Evolutionary conservation across 2,329 filamentous ascomycete genomes (phyloP).

Genomic region (Domatiomyces globalis): DNA sequence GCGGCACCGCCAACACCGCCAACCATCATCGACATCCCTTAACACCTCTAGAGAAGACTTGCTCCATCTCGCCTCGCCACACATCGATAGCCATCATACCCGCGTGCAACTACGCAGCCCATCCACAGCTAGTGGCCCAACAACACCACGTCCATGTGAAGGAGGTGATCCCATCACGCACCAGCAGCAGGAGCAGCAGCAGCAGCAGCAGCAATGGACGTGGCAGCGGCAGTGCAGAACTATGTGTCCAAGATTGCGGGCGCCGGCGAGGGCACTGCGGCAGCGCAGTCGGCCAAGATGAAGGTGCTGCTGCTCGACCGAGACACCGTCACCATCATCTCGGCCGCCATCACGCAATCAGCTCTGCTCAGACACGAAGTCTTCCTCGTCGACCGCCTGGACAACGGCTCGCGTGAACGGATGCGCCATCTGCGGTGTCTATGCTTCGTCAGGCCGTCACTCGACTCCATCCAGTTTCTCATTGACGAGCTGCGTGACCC

Average conservation of each 20-base stretch:
- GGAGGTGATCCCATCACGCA: neutral
- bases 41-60: too few species aligned
- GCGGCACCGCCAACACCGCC: neutral
- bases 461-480: slow-evolving; percentile 81
- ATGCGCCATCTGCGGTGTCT: slow-evolving; percentile 94
- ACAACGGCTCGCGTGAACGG: slow-evolving; percentile 81
- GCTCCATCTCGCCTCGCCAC: neutral
- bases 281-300: slow-evolving; percentile 72
- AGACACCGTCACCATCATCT: slow-evolving; percentile 87
- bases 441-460: slow-evolving; percentile 81
- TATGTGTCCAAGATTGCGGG: slow-evolving; percentile 96
- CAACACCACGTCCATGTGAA: neutral
- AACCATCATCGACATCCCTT: too few species aligned
- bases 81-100: neutral
- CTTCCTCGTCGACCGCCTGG: slow-evolving; percentile 90
- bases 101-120: neutral
- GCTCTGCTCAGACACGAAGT: slow-evolving; percentile 90
- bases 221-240: slow-evolving; percentile 80
- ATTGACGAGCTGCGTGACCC: slow-evolving; percentile 93
- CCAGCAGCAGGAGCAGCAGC: neutral
- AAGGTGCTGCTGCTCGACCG: slow-evolving; percentile 89
- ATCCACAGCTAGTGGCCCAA: neutral
- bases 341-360: slow-evolving; percentile 90
- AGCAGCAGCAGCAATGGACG: slow-evolving; percentile 52
- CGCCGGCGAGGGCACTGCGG: slow-evolving; percentile 53